phyloP scores from a whole-genome alignment of 331 rosid genomes.

The Phaseolus coccineus region DNA sequence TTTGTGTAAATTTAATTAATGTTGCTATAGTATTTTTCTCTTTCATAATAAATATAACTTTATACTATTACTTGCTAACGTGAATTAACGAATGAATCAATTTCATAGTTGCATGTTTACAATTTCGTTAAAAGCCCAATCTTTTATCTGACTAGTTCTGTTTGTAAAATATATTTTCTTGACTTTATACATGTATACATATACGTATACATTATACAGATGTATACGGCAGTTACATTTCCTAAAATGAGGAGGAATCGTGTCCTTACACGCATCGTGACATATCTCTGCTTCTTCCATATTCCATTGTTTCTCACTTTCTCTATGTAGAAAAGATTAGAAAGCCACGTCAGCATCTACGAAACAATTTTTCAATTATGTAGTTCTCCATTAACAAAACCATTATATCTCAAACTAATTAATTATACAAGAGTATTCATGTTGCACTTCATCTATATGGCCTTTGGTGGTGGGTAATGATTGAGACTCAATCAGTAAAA shows the following conservation, averaged over 20 bases:
- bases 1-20: no score
- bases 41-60: no score
- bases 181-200: not conserved
- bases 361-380: slow-evolving; percentile 2
- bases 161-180: not conserved
- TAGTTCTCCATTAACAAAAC: slow-evolving; percentile 15
- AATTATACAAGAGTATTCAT: not conserved
- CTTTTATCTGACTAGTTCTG: no score
- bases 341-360: slow-evolving; percentile 7
- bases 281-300: not conserved
- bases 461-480: slow-evolving; percentile 27
- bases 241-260: not conserved
- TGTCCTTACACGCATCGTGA: not conserved
- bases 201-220: not conserved
- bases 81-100: not conserved
- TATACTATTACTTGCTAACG: no score
- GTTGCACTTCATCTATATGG: slow-evolving; percentile 13
- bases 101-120: not conserved
- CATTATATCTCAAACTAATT: slow-evolving; percentile 15
- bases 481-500: slow-evolving; percentile 4
- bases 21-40: no score
- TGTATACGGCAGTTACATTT: not conserved
- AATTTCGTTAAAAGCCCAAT: no score
- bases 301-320: not conserved
- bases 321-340: not conserved